A percentile compares a stretch with the other conserved stretches of the same genome.
Conservation (phyloP, 2,329 filamentous ascomycete species). For the Aspergillus amoenus region DNA sequence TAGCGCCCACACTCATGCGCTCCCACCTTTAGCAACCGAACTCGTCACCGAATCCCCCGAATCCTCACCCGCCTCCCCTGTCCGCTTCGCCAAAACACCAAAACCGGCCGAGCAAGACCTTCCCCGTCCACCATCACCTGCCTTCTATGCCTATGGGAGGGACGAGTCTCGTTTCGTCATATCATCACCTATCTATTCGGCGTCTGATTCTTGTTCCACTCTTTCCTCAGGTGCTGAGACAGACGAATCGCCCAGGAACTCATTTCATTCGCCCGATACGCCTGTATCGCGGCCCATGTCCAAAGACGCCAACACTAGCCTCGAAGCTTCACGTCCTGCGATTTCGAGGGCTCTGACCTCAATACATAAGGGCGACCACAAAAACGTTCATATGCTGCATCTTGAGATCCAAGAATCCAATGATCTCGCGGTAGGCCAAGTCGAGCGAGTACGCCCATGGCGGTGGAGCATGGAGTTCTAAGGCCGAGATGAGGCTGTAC, state of each 20-base stretch:
- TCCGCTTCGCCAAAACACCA: conserved; percentile 6
- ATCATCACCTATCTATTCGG: conserved; percentile 23
- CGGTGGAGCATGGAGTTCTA: conserved; percentile 48
- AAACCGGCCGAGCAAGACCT: not conserved
- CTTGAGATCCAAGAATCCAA: conserved; percentile 36
- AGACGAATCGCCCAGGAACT: conserved; percentile 27
- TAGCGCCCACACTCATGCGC: conserved; percentile 8
- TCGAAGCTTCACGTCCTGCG: conserved; percentile 28
- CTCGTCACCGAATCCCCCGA: not conserved
- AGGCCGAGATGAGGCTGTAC: conserved; percentile 3
- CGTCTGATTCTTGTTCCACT: conserved; percentile 33
- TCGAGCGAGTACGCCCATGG: conserved; percentile 38
- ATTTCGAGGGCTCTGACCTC: conserved; percentile 36
- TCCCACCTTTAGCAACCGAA: conserved; percentile 16
- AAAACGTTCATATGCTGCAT: conserved; percentile 36
- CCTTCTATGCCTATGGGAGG: conserved; percentile 17
- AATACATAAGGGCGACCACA: conserved; percentile 29
- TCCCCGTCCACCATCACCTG: conserved; percentile 20
- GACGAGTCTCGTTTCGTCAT: conserved; percentile 25
- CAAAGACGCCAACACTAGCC: conserved; percentile 33
- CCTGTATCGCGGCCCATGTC: conserved; percentile 38
- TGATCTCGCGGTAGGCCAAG: conserved; percentile 31
- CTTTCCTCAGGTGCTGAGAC: conserved; percentile 27
- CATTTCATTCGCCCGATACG: conserved; percentile 35
- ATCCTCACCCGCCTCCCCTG: not conserved